Evolutionary conservation across 768 basidiomycete genomes (phyloP).

Genomic region (Lactarius sp.): DNA sequence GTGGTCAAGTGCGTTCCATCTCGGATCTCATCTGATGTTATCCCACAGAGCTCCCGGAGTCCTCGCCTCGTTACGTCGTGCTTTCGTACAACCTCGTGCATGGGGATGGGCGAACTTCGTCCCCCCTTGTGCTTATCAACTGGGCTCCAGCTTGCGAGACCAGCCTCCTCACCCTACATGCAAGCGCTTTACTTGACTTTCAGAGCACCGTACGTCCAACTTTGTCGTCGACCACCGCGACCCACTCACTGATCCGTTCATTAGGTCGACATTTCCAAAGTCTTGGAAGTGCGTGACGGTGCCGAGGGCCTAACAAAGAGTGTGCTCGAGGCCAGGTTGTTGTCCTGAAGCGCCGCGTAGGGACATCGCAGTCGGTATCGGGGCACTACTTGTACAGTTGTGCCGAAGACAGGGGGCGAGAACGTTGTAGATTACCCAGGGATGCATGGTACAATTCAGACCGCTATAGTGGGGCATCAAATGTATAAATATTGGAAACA

Average conservation of each 20-base stretch:
- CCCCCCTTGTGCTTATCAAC: conserved; percentile 81
- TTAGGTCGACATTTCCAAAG: conserved; percentile 72
- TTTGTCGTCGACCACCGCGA: background rate
- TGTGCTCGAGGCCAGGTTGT: conserved; percentile 57
- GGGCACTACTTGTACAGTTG: too few relatives aligned
- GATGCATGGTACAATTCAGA: background rate
- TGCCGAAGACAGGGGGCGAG: background rate
- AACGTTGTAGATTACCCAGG: conserved; percentile 8
- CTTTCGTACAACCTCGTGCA: conserved; percentile 80
- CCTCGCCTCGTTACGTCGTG: conserved; percentile 79
- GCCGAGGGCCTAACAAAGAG: conserved; percentile 76
- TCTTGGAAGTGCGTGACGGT: conserved; percentile 79
- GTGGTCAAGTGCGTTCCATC: background rate
- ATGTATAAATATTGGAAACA: background rate
- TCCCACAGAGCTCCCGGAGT: conserved; percentile 74
- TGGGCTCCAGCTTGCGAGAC: conserved; percentile 86
- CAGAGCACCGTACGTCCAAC: conserved; percentile 53
- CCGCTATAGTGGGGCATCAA: background rate
- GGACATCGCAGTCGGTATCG: background rate
- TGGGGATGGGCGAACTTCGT: conserved; percentile 76
- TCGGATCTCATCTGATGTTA: conserved; percentile 5
- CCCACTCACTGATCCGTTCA: conserved; percentile 4
- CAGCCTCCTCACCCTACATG: conserved; percentile 68
- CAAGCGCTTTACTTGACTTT: conserved; percentile 76
- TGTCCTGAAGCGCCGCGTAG: conserved; percentile 17